phyloP scores from a whole-genome alignment of 495 filamentous ascomycete genomes.

The Penicillium flavigenum region DNA sequence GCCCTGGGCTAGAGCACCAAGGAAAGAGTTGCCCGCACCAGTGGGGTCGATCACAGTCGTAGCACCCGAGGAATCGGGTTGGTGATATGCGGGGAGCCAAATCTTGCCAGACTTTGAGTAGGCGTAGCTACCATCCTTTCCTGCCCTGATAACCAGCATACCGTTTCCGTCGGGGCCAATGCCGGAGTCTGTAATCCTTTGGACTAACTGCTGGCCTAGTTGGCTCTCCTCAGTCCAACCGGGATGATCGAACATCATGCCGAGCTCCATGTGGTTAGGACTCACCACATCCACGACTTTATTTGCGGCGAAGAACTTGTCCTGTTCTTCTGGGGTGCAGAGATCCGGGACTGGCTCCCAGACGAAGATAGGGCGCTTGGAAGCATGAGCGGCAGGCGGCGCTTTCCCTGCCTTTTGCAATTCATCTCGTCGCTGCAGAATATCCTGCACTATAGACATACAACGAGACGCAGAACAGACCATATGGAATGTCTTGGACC shows the following conservation, averaged over 20 bases:
- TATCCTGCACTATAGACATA: constrained; percentile 64
- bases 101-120: constrained; percentile 36
- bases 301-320: constrained; percentile 67
- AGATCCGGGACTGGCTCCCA: constrained; percentile 96
- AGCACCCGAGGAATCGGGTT: constrained; percentile 31
- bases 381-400: constrained; percentile 24
- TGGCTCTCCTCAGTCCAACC: constrained; percentile 50
- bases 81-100: constrained; percentile 60
- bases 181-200: constrained; percentile 56
- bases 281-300: constrained; percentile 79
- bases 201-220: constrained; percentile 51
- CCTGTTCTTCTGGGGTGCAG: constrained; percentile 72
- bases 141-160: constrained; percentile 53
- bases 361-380: constrained; percentile 66
- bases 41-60: constrained; percentile 81
- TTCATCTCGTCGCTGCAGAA: constrained; percentile 51
- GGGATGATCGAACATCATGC: constrained; percentile 68
- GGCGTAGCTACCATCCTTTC: constrained; percentile 60
- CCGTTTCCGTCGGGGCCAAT: constrained; percentile 48
- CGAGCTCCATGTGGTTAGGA: constrained; percentile 85
- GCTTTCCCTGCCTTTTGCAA: constrained; percentile 30
- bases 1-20: constrained; percentile 79
- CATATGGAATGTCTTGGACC: constrained; percentile 78
- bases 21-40: constrained; percentile 91
- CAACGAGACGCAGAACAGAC: constrained; percentile 82